phyloP scores from a whole-genome alignment of 2,329 filamentous ascomycete genomes.

The Mycosphaerelloides madeirae region DNA sequence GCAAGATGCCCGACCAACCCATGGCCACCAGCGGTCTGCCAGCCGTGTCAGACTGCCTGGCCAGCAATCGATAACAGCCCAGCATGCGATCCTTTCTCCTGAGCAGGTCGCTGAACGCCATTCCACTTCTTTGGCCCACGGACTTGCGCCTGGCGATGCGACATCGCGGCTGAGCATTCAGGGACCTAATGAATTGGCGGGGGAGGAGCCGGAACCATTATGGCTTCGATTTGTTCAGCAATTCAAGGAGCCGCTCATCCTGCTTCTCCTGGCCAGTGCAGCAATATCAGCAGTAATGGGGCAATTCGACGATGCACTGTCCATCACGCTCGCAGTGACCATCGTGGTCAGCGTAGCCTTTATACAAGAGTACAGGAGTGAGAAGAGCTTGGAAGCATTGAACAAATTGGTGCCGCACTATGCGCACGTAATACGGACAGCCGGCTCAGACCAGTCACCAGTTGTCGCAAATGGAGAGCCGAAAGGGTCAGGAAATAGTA shows the following conservation, averaged over 20 bases:
- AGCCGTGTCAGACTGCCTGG: slow-evolving; percentile 29
- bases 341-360: slow-evolving; percentile 97
- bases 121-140: slow-evolving; percentile 75
- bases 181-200: slow-evolving; percentile 90
- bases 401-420: slow-evolving; percentile 92
- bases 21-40: slow-evolving; percentile 26
- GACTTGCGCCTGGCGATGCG: slow-evolving; percentile 76
- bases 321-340: slow-evolving; percentile 91
- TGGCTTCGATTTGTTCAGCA: slow-evolving; percentile 96
- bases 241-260: slow-evolving; percentile 91
- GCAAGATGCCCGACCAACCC: background rate
- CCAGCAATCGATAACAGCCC: slow-evolving; percentile 43
- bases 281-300: slow-evolving; percentile 84
- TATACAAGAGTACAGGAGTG: slow-evolving; percentile 93
- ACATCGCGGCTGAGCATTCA: slow-evolving; percentile 71
- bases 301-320: slow-evolving; percentile 90
- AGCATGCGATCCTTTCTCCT: slow-evolving; percentile 64
- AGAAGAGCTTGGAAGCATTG: slow-evolving; percentile 93
- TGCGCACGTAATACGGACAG: slow-evolving; percentile 77
- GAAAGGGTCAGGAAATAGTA: slow-evolving; percentile 51
- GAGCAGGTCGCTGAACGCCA: slow-evolving; percentile 73
- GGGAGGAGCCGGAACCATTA: slow-evolving; percentile 86
- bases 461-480: slow-evolving; percentile 40
- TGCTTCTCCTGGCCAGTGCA: slow-evolving; percentile 85
- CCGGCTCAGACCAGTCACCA: slow-evolving; percentile 20